Percentiles rank a stretch among this genome's conserved stretches.
Evolutionary conservation across 768 basidiomycete species (phyloP).

Genomic region (Lactarius hatsudake): DNA sequence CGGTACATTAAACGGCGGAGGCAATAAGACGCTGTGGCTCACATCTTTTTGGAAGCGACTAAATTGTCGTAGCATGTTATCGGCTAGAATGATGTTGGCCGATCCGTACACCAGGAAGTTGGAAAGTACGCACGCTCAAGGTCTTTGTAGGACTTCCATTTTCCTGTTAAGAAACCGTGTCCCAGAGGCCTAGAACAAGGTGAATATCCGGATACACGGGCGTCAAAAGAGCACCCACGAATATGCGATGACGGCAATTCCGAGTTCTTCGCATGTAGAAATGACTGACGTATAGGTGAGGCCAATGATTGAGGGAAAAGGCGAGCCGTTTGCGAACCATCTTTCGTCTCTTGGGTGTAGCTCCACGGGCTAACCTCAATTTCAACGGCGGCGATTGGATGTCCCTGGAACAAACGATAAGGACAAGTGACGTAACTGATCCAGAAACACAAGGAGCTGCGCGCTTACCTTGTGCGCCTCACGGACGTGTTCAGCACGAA

Average conservation of each 20-base stretch:
- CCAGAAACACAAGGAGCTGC: constrained; percentile 41
- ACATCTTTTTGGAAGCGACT: constrained; percentile 42
- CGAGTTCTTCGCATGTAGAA: constrained; percentile 50
- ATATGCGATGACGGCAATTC: constrained; percentile 57
- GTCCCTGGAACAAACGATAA: constrained; percentile 2
- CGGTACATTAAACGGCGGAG: constrained; percentile 13
- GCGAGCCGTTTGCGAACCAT: constrained; percentile 33
- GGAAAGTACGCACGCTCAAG: constrained; percentile 29
- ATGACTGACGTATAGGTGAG: constrained; percentile 39
- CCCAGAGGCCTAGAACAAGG: constrained; percentile 41
- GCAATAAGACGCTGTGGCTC: not conserved
- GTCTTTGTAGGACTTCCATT: constrained; percentile 38
- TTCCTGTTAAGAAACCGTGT: constrained; percentile 51
- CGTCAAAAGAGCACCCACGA: constrained; percentile 31
- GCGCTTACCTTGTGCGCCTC: constrained; percentile 33
- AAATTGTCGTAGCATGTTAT: constrained; percentile 36
- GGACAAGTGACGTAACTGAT: not conserved
- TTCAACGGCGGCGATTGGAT: constrained; percentile 52
- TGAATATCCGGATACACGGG: not conserved
- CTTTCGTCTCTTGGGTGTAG: constrained; percentile 52
- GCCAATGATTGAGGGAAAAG: not conserved
- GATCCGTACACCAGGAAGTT: not conserved
- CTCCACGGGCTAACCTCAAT: constrained; percentile 67
- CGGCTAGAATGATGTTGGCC: constrained; percentile 28
- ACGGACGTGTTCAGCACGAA: constrained; percentile 46